These are phyloP conservation scores for Chaetomium cochliodes DNA, from an alignment of 495 filamentous ascomycete species.

Conservation along the genomic window DNA sequence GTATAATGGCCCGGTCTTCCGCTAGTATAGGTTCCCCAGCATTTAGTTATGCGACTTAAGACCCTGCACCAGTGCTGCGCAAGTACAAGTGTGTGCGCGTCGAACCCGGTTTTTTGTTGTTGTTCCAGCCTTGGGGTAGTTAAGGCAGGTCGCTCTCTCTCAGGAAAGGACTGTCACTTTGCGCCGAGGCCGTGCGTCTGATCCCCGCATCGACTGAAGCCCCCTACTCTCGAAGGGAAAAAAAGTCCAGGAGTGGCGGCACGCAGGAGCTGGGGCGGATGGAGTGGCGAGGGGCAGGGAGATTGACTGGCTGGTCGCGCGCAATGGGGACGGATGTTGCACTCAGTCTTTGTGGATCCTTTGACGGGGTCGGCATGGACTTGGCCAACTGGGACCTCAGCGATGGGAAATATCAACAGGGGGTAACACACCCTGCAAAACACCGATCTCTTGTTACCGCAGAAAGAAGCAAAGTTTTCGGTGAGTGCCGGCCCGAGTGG, in stretches of 20 bases:
- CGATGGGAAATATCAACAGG: background rate
- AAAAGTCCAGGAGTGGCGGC: slow-evolving; percentile 17
- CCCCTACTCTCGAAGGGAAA: slow-evolving; percentile 8
- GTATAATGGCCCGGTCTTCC: too few relatives aligned
- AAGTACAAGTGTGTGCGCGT: too few relatives aligned
- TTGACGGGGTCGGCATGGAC: slow-evolving; percentile 6
- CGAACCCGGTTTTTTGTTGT: too few relatives aligned
- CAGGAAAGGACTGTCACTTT: background rate
- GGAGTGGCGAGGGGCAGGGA: slow-evolving; percentile 11
- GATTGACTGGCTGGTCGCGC: slow-evolving; percentile 11
- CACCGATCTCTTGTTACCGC: background rate
- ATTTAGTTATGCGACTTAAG: too few relatives aligned
- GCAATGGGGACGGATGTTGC: slow-evolving; percentile 10
- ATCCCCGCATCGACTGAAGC: background rate
- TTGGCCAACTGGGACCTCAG: background rate
- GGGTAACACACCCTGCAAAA: slow-evolving; percentile 1
- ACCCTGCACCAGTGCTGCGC: too few relatives aligned
- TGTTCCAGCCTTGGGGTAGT: too few relatives aligned
- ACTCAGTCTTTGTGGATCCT: slow-evolving; percentile 10
- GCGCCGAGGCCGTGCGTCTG: slow-evolving; percentile 5
- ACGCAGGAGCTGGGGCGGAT: background rate
- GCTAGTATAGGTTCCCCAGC: too few relatives aligned
- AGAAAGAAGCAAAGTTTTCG: too few relatives aligned
- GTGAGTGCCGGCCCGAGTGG: too few relatives aligned
- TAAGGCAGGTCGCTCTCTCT: slow-evolving; percentile 1